Percentiles rank a stretch among this genome's conserved stretches.
phyloP scores from a whole-genome alignment of 2,329 filamentous ascomycete species.

The Sarocladiaceae sp. region DNA sequence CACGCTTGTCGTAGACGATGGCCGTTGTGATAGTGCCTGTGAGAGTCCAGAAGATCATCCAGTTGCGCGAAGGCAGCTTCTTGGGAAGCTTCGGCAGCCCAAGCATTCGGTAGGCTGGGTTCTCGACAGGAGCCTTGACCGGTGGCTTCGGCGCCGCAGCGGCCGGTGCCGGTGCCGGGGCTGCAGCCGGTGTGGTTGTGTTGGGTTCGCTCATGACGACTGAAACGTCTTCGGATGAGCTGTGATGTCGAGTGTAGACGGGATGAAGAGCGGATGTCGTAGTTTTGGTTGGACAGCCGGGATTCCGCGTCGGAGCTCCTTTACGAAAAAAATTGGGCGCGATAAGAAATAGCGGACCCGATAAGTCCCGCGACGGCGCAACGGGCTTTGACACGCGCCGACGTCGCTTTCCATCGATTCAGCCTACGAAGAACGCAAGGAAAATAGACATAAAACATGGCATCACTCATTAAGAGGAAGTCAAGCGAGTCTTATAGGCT shows the following conservation, averaged over 20 bases:
- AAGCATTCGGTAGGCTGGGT: conserved; percentile 73
- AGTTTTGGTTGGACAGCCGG: neutral
- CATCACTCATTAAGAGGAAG: no score
- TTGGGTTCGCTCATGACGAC: conserved; percentile 1
- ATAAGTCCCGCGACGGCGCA: neutral
- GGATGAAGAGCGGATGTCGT: neutral
- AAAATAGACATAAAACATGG: no score
- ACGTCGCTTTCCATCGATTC: no score
- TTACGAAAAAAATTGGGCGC: conserved; percentile 17
- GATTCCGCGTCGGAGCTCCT: neutral
- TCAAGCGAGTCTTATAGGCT: no score
- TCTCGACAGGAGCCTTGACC: conserved; percentile 33
- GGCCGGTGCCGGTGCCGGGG: conserved; percentile 18
- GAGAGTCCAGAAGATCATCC: conserved; percentile 89
- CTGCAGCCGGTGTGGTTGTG: conserved; percentile 3
- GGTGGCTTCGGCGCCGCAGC: conserved; percentile 29
- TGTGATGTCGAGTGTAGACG: neutral
- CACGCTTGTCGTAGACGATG: conserved; percentile 85
- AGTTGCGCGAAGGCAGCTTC: conserved; percentile 90
- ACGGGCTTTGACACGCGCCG: no score
- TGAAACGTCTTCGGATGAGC: neutral
- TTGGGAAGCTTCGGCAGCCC: conserved; percentile 80
- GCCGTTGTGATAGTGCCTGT: conserved; percentile 74
- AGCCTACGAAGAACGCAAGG: no score
- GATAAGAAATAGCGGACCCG: conserved; percentile 16